A percentile compares a stretch with the other conserved stretches of the same genome.
Conservation (phyloP, 345 rosid genomes). For the Boechera stricta region DNA sequence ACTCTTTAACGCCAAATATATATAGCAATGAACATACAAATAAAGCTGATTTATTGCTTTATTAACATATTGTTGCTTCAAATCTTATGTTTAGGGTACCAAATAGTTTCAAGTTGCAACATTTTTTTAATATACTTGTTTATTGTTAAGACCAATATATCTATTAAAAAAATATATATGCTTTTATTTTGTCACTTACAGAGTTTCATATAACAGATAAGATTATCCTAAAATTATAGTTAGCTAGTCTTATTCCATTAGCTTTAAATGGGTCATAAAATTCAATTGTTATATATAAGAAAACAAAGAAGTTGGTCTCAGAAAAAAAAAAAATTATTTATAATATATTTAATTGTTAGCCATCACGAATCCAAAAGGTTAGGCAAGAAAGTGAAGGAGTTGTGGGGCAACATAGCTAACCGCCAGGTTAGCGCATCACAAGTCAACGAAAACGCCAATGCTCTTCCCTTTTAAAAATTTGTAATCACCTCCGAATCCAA, state of each 20-base stretch:
- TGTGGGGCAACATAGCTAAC: slow-evolving; percentile 21
- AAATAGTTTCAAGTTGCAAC: neutral
- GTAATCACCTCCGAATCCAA: neutral
- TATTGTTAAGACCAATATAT: neutral
- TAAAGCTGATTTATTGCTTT: neutral
- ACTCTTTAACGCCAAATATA: neutral
- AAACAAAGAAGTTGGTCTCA: slow-evolving; percentile 12
- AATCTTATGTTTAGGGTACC: neutral
- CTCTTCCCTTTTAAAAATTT: neutral
- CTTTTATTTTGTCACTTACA: neutral
- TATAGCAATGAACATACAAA: neutral
- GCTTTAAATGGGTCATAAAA: neutral
- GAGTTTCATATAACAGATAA: neutral
- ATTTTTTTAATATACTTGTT: neutral
- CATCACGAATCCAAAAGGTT: slow-evolving; percentile 26
- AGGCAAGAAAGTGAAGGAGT: slow-evolving; percentile 35
- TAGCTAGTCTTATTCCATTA: slow-evolving; percentile 31
- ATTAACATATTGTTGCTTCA: neutral
- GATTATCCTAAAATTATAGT: neutral
- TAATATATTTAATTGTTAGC: slow-evolving; percentile 10
- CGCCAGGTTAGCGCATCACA: slow-evolving; percentile 25
- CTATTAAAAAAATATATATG: too few relatives aligned
- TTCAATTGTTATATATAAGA: slow-evolving; percentile 7
- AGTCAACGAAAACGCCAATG: slow-evolving; percentile 30
- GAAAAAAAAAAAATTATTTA: neutral